Evolutionary conservation across 2,329 filamentous ascomycete genomes (phyloP).

Genomic region (Cladophialophora yegresii): DNA sequence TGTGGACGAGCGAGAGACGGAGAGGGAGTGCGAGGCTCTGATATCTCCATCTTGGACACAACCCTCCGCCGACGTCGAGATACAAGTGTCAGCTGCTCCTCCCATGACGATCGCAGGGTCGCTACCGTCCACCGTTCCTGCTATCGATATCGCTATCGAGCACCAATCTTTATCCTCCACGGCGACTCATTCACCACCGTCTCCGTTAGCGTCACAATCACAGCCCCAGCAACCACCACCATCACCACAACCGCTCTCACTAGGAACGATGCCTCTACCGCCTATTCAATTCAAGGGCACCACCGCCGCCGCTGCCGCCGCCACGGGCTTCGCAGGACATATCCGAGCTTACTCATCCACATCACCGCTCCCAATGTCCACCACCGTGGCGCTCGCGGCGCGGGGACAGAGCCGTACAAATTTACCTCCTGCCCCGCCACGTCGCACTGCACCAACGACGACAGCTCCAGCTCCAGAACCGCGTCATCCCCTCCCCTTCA

Average conservation of each 20-base stretch:
- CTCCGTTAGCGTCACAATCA: too few relatives aligned
- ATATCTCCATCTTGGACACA: not conserved
- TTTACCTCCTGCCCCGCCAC: not conserved
- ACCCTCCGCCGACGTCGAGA: not conserved
- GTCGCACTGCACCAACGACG: not conserved
- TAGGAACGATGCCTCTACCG: not conserved
- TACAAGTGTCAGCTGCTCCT: not conserved
- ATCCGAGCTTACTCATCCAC: conserved; percentile 5
- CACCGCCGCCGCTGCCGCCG: too few relatives aligned
- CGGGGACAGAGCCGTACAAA: not conserved
- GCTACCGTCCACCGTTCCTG: not conserved
- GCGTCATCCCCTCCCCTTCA: not conserved
- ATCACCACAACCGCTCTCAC: too few relatives aligned
- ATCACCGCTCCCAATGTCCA: conserved; percentile 9
- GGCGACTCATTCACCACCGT: not conserved
- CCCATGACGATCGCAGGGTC: not conserved
- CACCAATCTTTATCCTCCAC: not conserved
- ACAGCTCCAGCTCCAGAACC: not conserved
- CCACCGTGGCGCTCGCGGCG: conserved; percentile 7
- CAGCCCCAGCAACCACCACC: not conserved
- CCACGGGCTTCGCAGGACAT: conserved; percentile 1
- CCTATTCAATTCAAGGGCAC: not conserved
- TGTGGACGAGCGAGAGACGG: not conserved
- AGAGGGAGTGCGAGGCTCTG: not conserved
- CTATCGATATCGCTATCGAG: not conserved